Evolutionary conservation across 1,284 basidiomycete genomes (phyloP).

Genomic region (Coniophora puteana): DNA sequence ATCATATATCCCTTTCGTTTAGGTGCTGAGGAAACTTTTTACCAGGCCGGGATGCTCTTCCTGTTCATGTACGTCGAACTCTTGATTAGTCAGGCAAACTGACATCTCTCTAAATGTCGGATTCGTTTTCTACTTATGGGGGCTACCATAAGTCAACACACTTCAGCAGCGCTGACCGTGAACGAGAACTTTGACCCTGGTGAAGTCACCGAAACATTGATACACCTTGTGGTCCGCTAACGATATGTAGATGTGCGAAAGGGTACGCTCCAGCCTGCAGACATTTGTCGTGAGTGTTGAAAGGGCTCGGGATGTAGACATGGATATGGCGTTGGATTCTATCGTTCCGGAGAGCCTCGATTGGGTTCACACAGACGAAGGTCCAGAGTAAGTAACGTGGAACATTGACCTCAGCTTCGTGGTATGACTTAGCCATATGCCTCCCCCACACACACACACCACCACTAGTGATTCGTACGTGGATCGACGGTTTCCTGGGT

Average conservation of each 20-base stretch:
- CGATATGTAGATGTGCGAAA: conserved; percentile 51
- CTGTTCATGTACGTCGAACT: conserved; percentile 62
- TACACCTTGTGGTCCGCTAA: conserved; percentile 9
- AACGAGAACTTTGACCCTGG: conserved; percentile 80
- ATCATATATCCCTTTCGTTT: neutral
- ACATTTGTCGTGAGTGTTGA: no score
- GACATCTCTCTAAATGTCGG: conserved; percentile 2
- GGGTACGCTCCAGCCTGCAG: conserved; percentile 38
- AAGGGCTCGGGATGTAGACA: no score
- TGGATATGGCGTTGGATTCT: conserved; percentile 83
- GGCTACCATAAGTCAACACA: conserved; percentile 92
- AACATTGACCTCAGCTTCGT: conserved; percentile 3
- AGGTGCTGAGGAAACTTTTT: neutral
- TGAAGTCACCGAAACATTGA: conserved; percentile 11
- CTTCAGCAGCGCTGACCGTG: conserved; percentile 83
- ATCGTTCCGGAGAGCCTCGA: conserved; percentile 85
- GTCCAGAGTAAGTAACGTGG: conserved; percentile 70
- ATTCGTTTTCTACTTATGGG: no score
- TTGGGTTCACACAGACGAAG: conserved; percentile 90
- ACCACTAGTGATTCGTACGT: conserved; percentile 66
- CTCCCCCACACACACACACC: conserved; percentile 1
- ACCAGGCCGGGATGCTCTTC: conserved; percentile 68
- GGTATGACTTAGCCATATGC: conserved; percentile 5
- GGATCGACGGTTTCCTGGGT: conserved; percentile 4
- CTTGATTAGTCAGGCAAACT: neutral